Conservation (phyloP, 2,329 filamentous ascomycete genomes). For the Penicillium sp. region DNA sequence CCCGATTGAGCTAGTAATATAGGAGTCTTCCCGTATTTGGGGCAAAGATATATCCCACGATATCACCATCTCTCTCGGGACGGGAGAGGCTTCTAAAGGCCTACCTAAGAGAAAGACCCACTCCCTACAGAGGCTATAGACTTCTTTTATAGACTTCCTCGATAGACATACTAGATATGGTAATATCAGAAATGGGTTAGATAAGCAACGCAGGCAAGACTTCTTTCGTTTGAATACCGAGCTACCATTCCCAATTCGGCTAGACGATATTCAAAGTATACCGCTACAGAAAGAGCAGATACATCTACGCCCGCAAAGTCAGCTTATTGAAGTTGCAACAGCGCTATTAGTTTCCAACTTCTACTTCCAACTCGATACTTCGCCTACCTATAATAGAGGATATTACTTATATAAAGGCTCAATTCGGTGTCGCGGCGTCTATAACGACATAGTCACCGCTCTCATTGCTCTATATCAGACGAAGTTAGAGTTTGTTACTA, state of each 20-base stretch:
- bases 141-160: not conserved
- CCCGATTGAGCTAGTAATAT: not conserved
- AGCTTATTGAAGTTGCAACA: conserved; percentile 7
- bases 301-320: not conserved
- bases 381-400: conserved; percentile 2
- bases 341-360: conserved; percentile 6
- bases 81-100: not conserved
- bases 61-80: not conserved
- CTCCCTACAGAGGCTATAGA: not conserved
- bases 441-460: conserved; percentile 2
- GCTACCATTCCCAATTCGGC: conserved; percentile 1
- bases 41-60: not conserved
- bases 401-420: conserved; percentile 11
- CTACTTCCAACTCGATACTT: conserved; percentile 7
- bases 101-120: not conserved
- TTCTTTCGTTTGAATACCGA: not conserved
- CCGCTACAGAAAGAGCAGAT: conserved; percentile 5
- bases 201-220: not conserved
- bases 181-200: not conserved
- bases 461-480: conserved; percentile 2
- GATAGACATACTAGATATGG: not conserved
- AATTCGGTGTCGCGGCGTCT: conserved; percentile 9
- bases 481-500: conserved; percentile 6
- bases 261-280: conserved; percentile 7
- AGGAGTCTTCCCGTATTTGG: not conserved